phyloP scores from a whole-genome alignment of 176 grass and related monocot genomes.

The Avena atlantica region DNA sequence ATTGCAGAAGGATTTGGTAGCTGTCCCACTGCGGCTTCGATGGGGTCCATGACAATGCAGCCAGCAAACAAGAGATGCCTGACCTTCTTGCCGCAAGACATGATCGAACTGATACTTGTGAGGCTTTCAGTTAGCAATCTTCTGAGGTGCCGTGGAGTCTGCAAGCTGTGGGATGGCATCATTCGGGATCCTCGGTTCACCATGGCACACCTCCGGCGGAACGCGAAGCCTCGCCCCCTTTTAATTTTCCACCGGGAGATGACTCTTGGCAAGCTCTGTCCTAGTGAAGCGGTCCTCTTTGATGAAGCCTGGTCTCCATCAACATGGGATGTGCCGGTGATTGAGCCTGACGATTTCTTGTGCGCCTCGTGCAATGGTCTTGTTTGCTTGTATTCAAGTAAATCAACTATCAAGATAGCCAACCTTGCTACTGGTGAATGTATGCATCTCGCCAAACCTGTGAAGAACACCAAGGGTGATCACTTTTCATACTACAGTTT shows the following conservation, averaged over 20 bases:
- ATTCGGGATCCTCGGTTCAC: slow-evolving; percentile 31
- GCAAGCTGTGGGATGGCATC: slow-evolving; percentile 40
- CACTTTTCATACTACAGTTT: slow-evolving; percentile 10
- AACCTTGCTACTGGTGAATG: slow-evolving; percentile 21
- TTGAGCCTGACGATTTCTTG: slow-evolving; percentile 31
- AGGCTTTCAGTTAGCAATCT: slow-evolving; percentile 37
- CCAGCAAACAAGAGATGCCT: not conserved
- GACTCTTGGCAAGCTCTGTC: not conserved
- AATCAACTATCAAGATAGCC: slow-evolving; percentile 32
- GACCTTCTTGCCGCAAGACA: slow-evolving; percentile 1
- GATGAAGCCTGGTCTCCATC: slow-evolving; percentile 39
- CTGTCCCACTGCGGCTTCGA: not conserved
- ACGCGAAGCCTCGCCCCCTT: not conserved
- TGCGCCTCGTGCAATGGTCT: slow-evolving; percentile 33
- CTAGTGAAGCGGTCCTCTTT: slow-evolving; percentile 27
- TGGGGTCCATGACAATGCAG: not conserved
- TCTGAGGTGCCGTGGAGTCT: slow-evolving; percentile 33
- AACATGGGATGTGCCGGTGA: not conserved
- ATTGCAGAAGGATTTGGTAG: not conserved
- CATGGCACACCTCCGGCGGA: not conserved
- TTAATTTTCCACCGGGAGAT: slow-evolving; percentile 5
- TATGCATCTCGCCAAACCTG: slow-evolving; percentile 29
- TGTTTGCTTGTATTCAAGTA: slow-evolving; percentile 14
- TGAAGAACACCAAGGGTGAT: not conserved
- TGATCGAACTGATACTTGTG: slow-evolving; percentile 36